phyloP scores from a whole-genome alignment of 169 alveolate genomes.

The Amoebophrya sp. region DNA sequence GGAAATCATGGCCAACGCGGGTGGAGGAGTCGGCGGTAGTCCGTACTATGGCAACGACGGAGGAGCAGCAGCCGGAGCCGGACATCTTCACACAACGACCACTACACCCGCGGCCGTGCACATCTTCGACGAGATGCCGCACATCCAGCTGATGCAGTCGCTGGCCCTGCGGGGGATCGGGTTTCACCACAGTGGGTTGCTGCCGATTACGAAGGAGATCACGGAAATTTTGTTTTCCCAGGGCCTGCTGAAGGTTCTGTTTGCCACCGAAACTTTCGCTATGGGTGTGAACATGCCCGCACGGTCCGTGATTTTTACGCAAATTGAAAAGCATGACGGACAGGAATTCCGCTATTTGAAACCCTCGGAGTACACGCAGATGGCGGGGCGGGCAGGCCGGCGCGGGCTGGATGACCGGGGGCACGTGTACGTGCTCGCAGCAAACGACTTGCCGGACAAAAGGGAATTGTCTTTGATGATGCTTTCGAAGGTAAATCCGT shows the following conservation, averaged over 20 bases:
- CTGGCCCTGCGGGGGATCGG: constrained; percentile 89
- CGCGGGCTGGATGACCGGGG: constrained; percentile 96
- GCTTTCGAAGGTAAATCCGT: constrained; percentile 68
- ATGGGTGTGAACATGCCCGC: constrained; percentile 99
- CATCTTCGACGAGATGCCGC: constrained; percentile 81
- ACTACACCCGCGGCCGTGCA: no score
- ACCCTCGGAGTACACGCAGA: constrained; percentile 96
- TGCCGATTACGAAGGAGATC: constrained; percentile 95
- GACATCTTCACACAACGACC: no score
- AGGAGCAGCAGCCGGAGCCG: no score
- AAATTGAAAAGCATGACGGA: constrained; percentile 87
- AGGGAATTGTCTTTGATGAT: constrained; percentile 52
- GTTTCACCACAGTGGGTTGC: constrained; percentile 91
- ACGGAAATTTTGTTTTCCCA: constrained; percentile 50
- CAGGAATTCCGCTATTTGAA: constrained; percentile 67
- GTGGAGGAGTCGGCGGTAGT: no score
- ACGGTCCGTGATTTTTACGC: constrained; percentile 78
- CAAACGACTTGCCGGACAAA: constrained; percentile 77
- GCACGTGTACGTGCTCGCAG: constrained; percentile 78
- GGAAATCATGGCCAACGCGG: no score
- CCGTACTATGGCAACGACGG: no score
- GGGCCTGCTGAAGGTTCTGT: constrained; percentile 89
- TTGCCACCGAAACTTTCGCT: constrained; percentile 98
- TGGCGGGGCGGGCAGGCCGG: constrained; percentile 99
- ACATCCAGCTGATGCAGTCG: constrained; percentile 66